These are phyloP conservation scores for Biancaea sappan DNA, from an alignment of 306 rosid species.

Conservation along the genomic window DNA sequence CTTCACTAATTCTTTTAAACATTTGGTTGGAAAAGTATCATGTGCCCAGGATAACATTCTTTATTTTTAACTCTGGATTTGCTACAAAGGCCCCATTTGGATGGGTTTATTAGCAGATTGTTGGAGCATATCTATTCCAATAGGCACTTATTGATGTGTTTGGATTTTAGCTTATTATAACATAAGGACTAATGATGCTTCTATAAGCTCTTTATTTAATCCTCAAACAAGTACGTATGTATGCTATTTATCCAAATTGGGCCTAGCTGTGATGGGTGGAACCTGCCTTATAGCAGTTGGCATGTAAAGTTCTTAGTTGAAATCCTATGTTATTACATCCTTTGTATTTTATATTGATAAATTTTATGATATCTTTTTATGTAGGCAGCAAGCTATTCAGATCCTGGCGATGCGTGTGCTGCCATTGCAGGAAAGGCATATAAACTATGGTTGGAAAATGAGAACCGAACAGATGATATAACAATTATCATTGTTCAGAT, in stretches of 20 bases:
- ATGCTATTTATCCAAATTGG: not conserved
- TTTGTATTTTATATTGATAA: slow-evolving; percentile 20
- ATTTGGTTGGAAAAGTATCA: not conserved
- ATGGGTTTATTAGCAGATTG: not conserved
- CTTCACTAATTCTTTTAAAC: not conserved
- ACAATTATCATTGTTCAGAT: slow-evolving; percentile 80
- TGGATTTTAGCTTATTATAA: not conserved
- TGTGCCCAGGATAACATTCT: not conserved
- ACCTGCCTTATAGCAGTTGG: not conserved
- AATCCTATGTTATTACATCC: not conserved
- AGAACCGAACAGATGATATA: slow-evolving; percentile 91
- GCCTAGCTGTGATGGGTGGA: not conserved
- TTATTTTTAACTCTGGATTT: not conserved
- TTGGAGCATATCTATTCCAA: not conserved
- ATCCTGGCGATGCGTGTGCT: slow-evolving; percentile 89
- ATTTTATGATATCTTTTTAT: slow-evolving; percentile 20
- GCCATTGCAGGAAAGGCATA: slow-evolving; percentile 90
- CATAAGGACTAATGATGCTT: not conserved
- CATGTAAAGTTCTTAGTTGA: not conserved
- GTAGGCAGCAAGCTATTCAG: slow-evolving; percentile 69
- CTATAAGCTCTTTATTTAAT: not conserved
- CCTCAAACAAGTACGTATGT: not conserved
- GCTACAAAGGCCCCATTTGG: not conserved
- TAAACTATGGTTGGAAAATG: slow-evolving; percentile 81
- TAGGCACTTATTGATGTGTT: not conserved